Evolutionary conservation across 2,329 filamentous ascomycete species (phyloP), one percentile per base, ranked within the genome.

Genomic region (Nemania bipapillata): DNA sequence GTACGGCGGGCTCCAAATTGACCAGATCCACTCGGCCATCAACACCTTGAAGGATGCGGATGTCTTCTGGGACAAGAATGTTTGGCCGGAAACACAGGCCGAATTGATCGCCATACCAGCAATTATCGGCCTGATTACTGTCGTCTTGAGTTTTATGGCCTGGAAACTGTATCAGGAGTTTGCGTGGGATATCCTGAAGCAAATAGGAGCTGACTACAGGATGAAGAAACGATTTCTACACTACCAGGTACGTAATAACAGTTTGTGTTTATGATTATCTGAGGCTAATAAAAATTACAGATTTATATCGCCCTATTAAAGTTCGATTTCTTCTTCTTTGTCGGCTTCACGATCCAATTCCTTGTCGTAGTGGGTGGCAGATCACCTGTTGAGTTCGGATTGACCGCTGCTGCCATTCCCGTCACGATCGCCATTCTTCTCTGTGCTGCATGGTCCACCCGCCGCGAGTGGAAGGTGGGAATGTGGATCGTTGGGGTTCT

Each of bases 261-360:
- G 11, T 4, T 28, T 9, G 17, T 47, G 20, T 53, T 32, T 20
- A n/a, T 6, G 12, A 15, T 11, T 3, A 6, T 56, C 15, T n/a
- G 15, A 49, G 67, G 69, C 75, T 79, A 71, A 77, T 68, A 20
- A 30, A 0, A 9, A 30, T 4, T 8, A 6, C 70, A 97, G 94
- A 94, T 99, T 80, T 99, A 97, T 81, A 97, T 99, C 77, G 93
- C 96, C 42, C 87, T 99, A 11, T 87, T 99, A 73, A 99, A 99
- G 82, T 99, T 99, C 80, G 96, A 99, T 83, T 98, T 99, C 82
- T 99, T 99, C 89, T 98, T 99, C 86, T 99, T 99, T 86, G 89
- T 99, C 58, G 96, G 95, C 63, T 99, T 99, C 81, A 98, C 96
- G 6, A 93, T 99, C 54, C 96, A 99, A 79, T 99, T 99, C 81